Evolutionary conservation across 176 grass and related monocot species (phyloP), one percentile per base, ranked within the genome.

Genomic region (Tillandsia leiboldiana): DNA sequence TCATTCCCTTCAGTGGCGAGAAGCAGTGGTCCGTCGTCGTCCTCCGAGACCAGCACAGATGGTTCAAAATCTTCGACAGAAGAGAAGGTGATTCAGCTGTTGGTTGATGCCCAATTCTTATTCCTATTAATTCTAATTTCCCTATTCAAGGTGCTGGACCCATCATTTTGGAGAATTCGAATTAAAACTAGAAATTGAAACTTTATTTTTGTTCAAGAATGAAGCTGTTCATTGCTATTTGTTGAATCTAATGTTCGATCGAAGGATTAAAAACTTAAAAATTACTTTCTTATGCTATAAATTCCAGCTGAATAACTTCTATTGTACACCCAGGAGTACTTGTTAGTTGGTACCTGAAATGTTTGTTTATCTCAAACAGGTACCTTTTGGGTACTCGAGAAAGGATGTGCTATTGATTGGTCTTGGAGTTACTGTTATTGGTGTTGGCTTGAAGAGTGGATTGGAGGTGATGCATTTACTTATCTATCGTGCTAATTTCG

Each of bases 391-490:
- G 74, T 90, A 97, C 80, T 64, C 84, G 12, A 82, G 93, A 83
- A 97, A 97, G 18, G 93, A 97, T 86, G 93, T 97, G 74, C 77
- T 97, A 51, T 78, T 97, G 72, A 92, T 92, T 75, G 93, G 93
- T 74, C 9, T 90, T 68, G 89, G 86, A 76, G 89, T 97, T 23
- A 87, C 86, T 1, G 51, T 76, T 68, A 67, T 75, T 48, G 93
- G 93, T 49, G 69, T 76, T 76, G 93, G 76, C 65, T 80, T 97
- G 65, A 97, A 90, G 65, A 84, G 67, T 63, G 93, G 93, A 1
- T 75, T 97, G 64, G 93, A 97, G 92, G 92, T 96, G 69, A 73
- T 66, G 14, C 51, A 53, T 27, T 59, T 33, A 20, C 11, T 3
- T 18, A 64, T 22, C 24, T 1, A 13, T 70, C 22, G 66, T 12